Evolutionary conservation across 495 filamentous ascomycete genomes (phyloP), one percentile per base, ranked within the genome.

Genomic region (Lasiosphaeris hirsuta): DNA sequence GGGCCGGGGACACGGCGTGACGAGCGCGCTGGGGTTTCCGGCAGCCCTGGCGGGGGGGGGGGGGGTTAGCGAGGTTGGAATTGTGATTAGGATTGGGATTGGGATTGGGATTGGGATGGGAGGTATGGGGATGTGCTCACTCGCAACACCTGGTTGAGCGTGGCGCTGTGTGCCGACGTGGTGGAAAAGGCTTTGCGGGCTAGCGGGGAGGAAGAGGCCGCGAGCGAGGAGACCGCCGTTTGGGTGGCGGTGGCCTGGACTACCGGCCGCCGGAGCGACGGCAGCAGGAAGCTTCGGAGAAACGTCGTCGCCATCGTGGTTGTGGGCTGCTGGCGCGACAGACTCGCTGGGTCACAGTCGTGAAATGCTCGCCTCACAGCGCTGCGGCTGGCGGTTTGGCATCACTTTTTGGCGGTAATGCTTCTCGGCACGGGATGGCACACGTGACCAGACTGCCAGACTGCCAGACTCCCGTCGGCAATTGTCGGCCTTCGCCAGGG

Each of bases 1-100:
- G 81, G 4, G 92, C 94, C 0, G 94, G 94, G 2, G 93, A 97
- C 42, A 88, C 82, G 59, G 86, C 77, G 65, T 95, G 90, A 54
- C 94, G 90, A 1, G 88, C 88, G 41, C 78, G 80, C 73, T 96
- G 87, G 6, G 81, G 71, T 50, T 79, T 80, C 45, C 94, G 89
- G 64, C 89, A 92, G 58, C 87, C 89, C 68, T 90, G 79, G 36
- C 72, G 70, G 49, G 40, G 36, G 73, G 70, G 49, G 40, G 9
- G 44, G 55, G 7, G 10, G 37, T 54, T 19, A 54, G 51, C 40
- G 7, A 4, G 18, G 17, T 18, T 33, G 5, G n/a, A n/a, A n/a
- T n/a, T n/a, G n/a, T n/a, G n/a, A n/a, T n/a, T n/a, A n/a, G n/a
- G n/a, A n/a, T n/a, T n/a, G n/a, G n/a, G n/a, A n/a, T n/a, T n/a